Evolutionary conservation across 805 yeast species (phyloP), one percentile per base, ranked within the genome.

Genomic region (Candida odintsovae): DNA sequence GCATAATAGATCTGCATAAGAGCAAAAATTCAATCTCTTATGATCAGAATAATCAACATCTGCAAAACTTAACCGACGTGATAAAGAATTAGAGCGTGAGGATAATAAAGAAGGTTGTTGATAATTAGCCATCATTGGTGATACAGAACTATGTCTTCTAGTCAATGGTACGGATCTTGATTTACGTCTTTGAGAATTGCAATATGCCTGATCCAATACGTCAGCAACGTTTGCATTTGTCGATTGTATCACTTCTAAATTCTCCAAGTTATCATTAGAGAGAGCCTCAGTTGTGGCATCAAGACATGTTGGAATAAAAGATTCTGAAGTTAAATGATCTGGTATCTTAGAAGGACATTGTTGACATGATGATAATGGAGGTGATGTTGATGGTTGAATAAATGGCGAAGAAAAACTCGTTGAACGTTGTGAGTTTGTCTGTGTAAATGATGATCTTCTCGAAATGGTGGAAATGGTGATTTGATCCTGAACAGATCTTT

Each of bases 291-390:
- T 75, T 6, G 94, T 77, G 9, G 95, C 88, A 57, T 86, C 95
- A 55, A 88, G 69, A 9, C 87, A 87, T 1, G 96, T 90, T 2
- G 95, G 86, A 20, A 88, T 83, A 52, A 66, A 77, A 63, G 88
- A 85, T 61, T 87, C 86, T 8, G 47, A 38, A n/a, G 38, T 42
- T 13, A 47, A 35, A 33, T 47, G 50, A 2, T 38, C 26, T 35
- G 50, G 50, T 18, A 42, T 42, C 33, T 35, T n/a, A 12, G 35
- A 29, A 12, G 43, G 8, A 28, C 23, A 9, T 9, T 28, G n/a
- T 10, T 22, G 19, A 16, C n/a, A 9, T 18, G 22, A n/a, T 23
- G 18, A 13, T 22, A 18, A 38, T 20, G 18, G 13, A 28, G 31
- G 18, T 18, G 39, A 19, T 13, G 21, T 36, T 19, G 22, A 13